A percentile compares a stretch with the other conserved stretches of the same genome.
Evolutionary conservation across 441 rosid species (phyloP).

Genomic region (Melastoma candidum): DNA sequence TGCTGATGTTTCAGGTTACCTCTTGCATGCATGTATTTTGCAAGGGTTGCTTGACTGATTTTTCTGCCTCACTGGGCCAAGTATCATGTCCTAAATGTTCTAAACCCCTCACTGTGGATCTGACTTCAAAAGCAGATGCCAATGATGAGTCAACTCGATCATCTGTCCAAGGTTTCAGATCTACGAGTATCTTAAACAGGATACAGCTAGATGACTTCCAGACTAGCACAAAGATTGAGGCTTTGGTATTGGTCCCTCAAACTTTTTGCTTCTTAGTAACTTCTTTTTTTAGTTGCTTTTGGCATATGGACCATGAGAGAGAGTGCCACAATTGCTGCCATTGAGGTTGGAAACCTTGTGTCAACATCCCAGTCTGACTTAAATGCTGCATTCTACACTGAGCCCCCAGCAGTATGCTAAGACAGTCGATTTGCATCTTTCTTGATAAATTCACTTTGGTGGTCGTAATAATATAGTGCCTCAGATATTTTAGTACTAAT

Average conservation of each 20-base stretch:
- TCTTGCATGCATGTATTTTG: conserved; percentile 80
- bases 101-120: conserved; percentile 61
- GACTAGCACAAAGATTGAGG: conserved; percentile 99
- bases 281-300: too few species aligned
- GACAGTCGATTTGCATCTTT: too few species aligned
- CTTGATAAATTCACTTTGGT: too few species aligned
- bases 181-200: conserved; percentile 84
- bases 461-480: too few species aligned
- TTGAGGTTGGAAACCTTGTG: too few species aligned
- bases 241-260: conserved; percentile 52
- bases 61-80: conserved; percentile 50
- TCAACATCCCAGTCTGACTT: too few species aligned
- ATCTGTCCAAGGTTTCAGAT: conserved; percentile 58
- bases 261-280: too few species aligned
- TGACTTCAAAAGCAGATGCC: conserved; percentile 36
- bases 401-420: too few species aligned
- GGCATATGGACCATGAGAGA: too few species aligned
- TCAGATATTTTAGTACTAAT: too few species aligned
- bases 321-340: too few species aligned
- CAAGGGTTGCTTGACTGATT: conserved; percentile 75
- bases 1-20: conserved; percentile 50
- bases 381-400: too few species aligned
- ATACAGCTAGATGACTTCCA: conserved; percentile 68
- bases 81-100: conserved; percentile 81
- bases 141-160: conserved; percentile 45